Evolutionary conservation across 176 grass and related monocot genomes (phyloP), one percentile per base, ranked within the genome.

Genomic region (Zizania latifolia): DNA sequence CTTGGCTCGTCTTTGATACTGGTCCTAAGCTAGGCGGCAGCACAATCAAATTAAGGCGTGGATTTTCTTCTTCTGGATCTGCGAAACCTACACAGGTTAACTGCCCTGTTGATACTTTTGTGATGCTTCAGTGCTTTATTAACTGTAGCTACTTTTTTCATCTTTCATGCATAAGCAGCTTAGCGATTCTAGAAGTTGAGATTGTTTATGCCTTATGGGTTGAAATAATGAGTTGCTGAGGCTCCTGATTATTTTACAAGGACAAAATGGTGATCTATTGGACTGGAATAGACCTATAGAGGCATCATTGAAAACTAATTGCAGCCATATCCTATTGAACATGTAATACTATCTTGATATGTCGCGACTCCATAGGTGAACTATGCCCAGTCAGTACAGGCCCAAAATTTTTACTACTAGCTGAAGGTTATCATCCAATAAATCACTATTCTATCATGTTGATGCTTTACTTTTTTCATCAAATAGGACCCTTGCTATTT

Each of bases 11-110:
- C 37, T 96, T 82, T 84, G 89, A 92, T 68, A 82, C 83, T 57
- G 83, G 89, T 83, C 90, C 90, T 78, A 89, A 70, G 32, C 43
- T 92, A 50, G 82, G 88, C 35, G 85, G 91, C 65, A 92, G 71
- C 44, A 85, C 70, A 31, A 86, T 94, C 80, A 99, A 99, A 70
- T 74, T 99, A 82, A 99, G 91, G 77, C 91, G 89, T 48, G 95
- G 95, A 23, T 94, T 99, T 82, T 82, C 89, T 71, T 53, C 68
- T 64, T 82, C 91, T 79, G 91, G 89, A 73, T 89, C 95, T 82
- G 51, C 43, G 33, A 94, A 92, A 15, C 89, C 91, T 70, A 94
- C 86, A 65, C 95, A 99, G 89, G 95, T 99, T 75, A 61, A 51
- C 48, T 66, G 31, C 33, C 24, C 50, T 86, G 48, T 66, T 33